Conservation (phyloP, 345 rosid genomes). For the Salix caprea region DNA sequence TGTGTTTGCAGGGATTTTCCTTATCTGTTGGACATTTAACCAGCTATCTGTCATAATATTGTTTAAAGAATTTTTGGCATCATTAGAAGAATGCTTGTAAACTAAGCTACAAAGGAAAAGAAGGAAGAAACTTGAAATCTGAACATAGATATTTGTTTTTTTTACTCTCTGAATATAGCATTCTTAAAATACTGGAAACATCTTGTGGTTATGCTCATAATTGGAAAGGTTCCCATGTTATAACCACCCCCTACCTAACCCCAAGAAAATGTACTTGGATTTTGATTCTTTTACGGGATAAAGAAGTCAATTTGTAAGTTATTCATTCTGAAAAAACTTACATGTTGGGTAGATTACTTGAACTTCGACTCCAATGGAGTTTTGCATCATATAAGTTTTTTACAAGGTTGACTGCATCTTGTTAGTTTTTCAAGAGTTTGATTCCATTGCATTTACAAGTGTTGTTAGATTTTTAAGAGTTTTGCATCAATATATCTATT, state of each 20-base stretch:
- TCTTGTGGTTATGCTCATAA: neutral
- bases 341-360: neutral
- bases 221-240: neutral
- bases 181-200: too few species aligned
- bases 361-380: neutral
- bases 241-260: neutral
- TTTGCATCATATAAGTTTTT: too few species aligned
- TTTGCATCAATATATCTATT: too few species aligned
- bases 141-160: neutral
- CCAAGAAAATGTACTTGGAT: too few species aligned
- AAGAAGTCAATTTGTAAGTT: neutral
- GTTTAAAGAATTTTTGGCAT: neutral
- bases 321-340: neutral
- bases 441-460: neutral
- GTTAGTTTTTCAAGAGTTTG: neutral
- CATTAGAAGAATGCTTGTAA: neutral
- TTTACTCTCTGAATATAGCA: neutral
- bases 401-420: neutral
- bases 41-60: too few species aligned
- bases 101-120: neutral
- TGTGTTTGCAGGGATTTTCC: neutral
- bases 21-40: too few species aligned
- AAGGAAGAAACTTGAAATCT: neutral
- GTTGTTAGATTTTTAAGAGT: neutral
- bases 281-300: neutral